Percentiles rank a stretch among this genome's conserved stretches.
Conservation (phyloP, 2,329 filamentous ascomycete species). For the Colletotrichum lupini region DNA sequence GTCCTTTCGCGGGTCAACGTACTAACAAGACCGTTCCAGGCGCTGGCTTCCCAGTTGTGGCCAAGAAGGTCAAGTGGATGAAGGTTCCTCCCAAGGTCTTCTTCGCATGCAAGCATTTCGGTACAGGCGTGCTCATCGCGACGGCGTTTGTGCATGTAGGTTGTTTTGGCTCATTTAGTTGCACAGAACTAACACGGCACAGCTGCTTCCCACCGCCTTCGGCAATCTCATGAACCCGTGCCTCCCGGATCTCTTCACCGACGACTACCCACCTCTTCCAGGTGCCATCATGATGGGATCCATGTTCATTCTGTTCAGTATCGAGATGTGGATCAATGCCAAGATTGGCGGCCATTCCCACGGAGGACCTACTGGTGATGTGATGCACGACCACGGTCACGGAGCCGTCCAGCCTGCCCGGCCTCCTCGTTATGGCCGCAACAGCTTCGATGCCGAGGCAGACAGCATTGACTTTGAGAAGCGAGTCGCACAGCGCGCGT, state of each 20-base stretch:
- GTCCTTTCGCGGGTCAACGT: not conserved
- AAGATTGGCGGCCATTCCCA: slow-evolving; percentile 70
- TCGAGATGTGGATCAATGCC: slow-evolving; percentile 70
- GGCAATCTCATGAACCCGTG: slow-evolving; percentile 62
- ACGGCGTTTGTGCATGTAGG: slow-evolving; percentile 78
- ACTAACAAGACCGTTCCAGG: slow-evolving; percentile 43
- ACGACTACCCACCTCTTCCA: slow-evolving; percentile 69
- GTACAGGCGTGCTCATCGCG: slow-evolving; percentile 77
- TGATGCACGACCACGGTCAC: slow-evolving; percentile 25
- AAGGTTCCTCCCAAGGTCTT: slow-evolving; percentile 67
- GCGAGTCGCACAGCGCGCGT: slow-evolving; percentile 51
- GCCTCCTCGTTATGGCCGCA: slow-evolving; percentile 44
- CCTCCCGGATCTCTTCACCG: slow-evolving; percentile 69
- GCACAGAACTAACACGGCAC: not conserved
- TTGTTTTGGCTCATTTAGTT: not conserved
- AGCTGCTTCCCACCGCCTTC: slow-evolving; percentile 71
- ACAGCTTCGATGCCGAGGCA: slow-evolving; percentile 48
- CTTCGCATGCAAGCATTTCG: slow-evolving; percentile 74
- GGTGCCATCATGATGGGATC: slow-evolving; percentile 74
- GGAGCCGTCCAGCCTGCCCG: slow-evolving; percentile 40
- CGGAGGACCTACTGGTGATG: slow-evolving; percentile 62
- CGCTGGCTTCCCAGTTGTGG: slow-evolving; percentile 63
- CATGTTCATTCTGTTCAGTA: slow-evolving; percentile 70
- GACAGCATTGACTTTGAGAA: slow-evolving; percentile 50
- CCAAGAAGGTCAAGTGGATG: slow-evolving; percentile 67